Evolutionary conservation across 371 early-diverging fungal genomes (phyloP), one percentile per base, ranked within the genome.

Genomic region (Blakeslea trispora): DNA sequence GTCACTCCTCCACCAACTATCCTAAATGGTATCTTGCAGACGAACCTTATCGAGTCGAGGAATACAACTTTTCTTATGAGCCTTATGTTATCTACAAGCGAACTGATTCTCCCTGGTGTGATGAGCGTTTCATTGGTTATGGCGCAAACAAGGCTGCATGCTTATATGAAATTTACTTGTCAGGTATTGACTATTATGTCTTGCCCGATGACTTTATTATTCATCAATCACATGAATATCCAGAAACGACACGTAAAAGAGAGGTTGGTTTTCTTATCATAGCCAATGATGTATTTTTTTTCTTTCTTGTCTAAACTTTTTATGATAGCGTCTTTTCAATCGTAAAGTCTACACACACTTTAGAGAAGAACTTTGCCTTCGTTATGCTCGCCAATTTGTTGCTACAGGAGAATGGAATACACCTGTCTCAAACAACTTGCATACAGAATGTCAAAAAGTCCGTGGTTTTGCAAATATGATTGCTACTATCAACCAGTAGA

Each of bases 141-240:
- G 84, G 84, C 54, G 79, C 82, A 40, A 84, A 84, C 56, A 84
- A 84, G 57, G 83, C 83, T 34, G 84, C 84, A 15, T 84, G 84
- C 52, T 63, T 84, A 13, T 84, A 73, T 60, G 84, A 84, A 51
- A 71, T 82, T 18, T 84, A 75, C 51, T 66, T 84, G 34, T 80
- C 83, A 8, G 84, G 84, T 13, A 57, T 79, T 24, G 81, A 84
- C 51, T 81, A 78, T 45, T 79, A 64, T 50, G 81, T 82, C 10
- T 57, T 84, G 35, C 83, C 84, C 3, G 51, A 68, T 23, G 83
- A 82, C 59, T 84, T 76, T 58, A 64, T 82, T 49, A 81, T 84
- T 35, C 84, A 84, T 55, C 83, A 82, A 50, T 72, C 76, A 6
- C 84, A 84, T 50, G 75, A 75, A 40, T 84, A 84, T 41, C 75